phyloP scores from a whole-genome alignment of 306 rosid genomes.

The Glycine latifolia region DNA sequence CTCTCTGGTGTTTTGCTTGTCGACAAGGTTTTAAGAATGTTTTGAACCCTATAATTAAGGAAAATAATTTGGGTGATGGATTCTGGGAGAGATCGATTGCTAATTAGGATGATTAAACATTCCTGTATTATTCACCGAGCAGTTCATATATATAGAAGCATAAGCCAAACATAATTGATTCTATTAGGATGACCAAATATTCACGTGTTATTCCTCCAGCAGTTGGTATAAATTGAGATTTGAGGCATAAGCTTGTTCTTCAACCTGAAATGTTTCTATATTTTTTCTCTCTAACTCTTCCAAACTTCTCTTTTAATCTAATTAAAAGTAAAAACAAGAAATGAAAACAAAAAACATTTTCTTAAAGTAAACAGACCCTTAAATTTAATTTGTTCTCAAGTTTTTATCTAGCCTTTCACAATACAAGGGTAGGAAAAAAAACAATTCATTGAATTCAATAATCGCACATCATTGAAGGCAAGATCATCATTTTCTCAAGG shows the following conservation, averaged over 20 bases:
- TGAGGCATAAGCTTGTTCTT: constrained; percentile 3
- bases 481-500: neutral
- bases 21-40: neutral
- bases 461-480: neutral
- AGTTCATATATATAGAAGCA: neutral
- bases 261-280: neutral
- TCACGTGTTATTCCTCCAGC: neutral
- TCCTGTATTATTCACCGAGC: neutral
- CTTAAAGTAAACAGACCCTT: neutral
- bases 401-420: constrained; percentile 5
- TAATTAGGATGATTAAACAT: neutral
- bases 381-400: neutral
- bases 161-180: neutral
- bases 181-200: neutral
- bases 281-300: neutral
- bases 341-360: neutral
- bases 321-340: neutral
- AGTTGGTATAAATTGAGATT: constrained; percentile 2
- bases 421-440: neutral
- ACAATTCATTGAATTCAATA: neutral
- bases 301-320: neutral
- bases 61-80: neutral
- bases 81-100: neutral
- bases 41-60: neutral
- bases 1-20: neutral